Evolutionary conservation across 306 rosid species (phyloP).

Genomic region (Sechiopsis laciniata): DNA sequence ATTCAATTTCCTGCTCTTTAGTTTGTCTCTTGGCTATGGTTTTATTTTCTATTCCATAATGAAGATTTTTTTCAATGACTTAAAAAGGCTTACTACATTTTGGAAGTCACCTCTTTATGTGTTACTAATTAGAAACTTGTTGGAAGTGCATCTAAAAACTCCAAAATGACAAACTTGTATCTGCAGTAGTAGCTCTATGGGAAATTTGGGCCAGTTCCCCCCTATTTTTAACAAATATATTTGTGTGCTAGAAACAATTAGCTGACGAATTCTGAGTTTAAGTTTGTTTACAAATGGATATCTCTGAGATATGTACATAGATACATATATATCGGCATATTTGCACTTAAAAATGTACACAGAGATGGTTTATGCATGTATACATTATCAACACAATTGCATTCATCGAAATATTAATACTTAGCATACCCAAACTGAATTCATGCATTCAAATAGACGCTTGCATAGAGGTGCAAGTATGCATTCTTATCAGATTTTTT

Average conservation of each 20-base stretch:
- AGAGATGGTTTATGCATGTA: neutral
- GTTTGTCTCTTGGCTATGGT: neutral
- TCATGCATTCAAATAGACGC: neutral
- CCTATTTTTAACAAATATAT: neutral
- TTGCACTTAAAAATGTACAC: neutral
- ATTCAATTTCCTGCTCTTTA: neutral
- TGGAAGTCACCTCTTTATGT: neutral
- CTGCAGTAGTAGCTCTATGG: neutral
- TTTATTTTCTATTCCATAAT: neutral
- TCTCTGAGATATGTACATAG: neutral
- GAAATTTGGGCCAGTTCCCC: neutral
- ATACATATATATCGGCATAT: neutral
- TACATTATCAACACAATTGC: neutral
- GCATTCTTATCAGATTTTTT: constrained; percentile 6
- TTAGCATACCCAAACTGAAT: neutral
- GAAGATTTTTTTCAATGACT: constrained; percentile 4
- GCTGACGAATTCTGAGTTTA: neutral
- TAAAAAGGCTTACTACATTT: neutral
- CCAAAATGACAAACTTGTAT: neutral
- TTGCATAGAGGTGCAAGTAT: neutral
- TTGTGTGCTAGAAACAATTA: neutral
- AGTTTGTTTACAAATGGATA: neutral
- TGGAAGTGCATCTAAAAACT: neutral
- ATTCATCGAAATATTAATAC: neutral
- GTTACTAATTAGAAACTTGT: neutral